Conservation (phyloP, 2,329 filamentous ascomycete species). For the Delphinella strobiligena region DNA sequence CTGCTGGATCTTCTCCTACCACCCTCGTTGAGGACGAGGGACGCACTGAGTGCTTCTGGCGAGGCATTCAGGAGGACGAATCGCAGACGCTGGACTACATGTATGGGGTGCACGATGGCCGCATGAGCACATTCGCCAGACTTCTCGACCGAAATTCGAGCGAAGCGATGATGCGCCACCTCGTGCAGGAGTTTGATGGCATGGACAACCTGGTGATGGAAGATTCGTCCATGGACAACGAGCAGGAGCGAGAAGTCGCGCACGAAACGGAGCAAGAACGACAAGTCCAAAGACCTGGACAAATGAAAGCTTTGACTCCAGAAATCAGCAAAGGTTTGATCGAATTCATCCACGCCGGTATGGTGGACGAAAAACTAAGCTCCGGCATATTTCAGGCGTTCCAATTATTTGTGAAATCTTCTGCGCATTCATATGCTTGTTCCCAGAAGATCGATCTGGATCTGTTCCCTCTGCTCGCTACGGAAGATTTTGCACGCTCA, state of each 20-base stretch:
- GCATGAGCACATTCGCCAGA: not conserved
- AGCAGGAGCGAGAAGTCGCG: conserved; percentile 57
- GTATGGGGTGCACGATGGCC: conserved; percentile 25
- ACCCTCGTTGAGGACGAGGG: conserved; percentile 21
- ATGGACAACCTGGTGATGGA: conserved; percentile 20
- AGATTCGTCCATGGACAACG: conserved; percentile 40
- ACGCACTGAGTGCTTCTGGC: conserved; percentile 11
- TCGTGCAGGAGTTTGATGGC: conserved; percentile 10
- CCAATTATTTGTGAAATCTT: conserved; percentile 23
- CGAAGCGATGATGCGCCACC: not conserved
- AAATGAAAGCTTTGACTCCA: conserved; percentile 30
- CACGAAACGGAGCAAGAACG: conserved; percentile 52
- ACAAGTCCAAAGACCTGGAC: conserved; percentile 38
- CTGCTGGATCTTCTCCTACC: conserved; percentile 7
- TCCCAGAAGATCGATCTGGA: conserved; percentile 20
- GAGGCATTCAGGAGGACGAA: conserved; percentile 42
- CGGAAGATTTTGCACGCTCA: conserved; percentile 39
- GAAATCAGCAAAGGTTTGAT: conserved; percentile 31
- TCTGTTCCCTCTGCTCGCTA: conserved; percentile 35
- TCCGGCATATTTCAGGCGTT: not conserved
- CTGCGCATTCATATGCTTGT: conserved; percentile 36
- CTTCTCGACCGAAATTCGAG: conserved; percentile 1
- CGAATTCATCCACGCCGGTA: conserved; percentile 28
- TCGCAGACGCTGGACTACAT: conserved; percentile 38
- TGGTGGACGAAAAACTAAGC: conserved; percentile 4